A percentile compares a stretch with the other conserved stretches of the same genome.
These are phyloP conservation scores for Talaromyces rugulosus DNA, from an alignment of 2,329 filamentous ascomycete genomes.

Conservation along the genomic window DNA sequence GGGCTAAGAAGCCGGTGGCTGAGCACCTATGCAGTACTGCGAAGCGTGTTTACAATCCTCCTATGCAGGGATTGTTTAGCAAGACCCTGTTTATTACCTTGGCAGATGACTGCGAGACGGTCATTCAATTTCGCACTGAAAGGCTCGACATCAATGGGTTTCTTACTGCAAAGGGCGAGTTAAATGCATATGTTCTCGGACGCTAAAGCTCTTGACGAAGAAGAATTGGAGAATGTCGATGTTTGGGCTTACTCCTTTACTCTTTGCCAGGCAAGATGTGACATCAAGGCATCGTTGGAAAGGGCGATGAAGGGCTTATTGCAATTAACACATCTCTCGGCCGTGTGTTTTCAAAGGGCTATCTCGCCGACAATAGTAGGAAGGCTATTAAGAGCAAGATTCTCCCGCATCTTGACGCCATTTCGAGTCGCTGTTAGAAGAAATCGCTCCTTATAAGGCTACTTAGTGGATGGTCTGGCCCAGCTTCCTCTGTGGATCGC, in stretches of 20 bases:
- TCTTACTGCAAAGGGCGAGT: not conserved
- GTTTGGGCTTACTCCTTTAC: slow-evolving; percentile 14
- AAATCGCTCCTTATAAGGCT: slow-evolving; percentile 14
- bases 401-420: slow-evolving; percentile 18
- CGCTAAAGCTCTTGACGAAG: slow-evolving; percentile 4
- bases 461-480: slow-evolving; percentile 11
- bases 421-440: slow-evolving; percentile 19
- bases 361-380: slow-evolving; percentile 16
- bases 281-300: slow-evolving; percentile 17
- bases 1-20: slow-evolving; percentile 22
- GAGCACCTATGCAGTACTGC: slow-evolving; percentile 21
- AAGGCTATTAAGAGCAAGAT: slow-evolving; percentile 16
- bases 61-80: slow-evolving; percentile 25
- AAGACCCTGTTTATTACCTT: slow-evolving; percentile 22
- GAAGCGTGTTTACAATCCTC: slow-evolving; percentile 22
- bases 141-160: not conserved
- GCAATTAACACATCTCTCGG: slow-evolving; percentile 20
- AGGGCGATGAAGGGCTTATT: slow-evolving; percentile 18
- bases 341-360: slow-evolving; percentile 19
- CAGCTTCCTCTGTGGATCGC: slow-evolving; percentile 13
- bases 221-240: slow-evolving; percentile 4
- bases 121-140: slow-evolving; percentile 17
- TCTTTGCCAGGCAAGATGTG: slow-evolving; percentile 19
- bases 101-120: slow-evolving; percentile 16
- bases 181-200: not conserved